phyloP scores from a whole-genome alignment of 2,329 filamentous ascomycete species.

The Helminthosporium solani region DNA sequence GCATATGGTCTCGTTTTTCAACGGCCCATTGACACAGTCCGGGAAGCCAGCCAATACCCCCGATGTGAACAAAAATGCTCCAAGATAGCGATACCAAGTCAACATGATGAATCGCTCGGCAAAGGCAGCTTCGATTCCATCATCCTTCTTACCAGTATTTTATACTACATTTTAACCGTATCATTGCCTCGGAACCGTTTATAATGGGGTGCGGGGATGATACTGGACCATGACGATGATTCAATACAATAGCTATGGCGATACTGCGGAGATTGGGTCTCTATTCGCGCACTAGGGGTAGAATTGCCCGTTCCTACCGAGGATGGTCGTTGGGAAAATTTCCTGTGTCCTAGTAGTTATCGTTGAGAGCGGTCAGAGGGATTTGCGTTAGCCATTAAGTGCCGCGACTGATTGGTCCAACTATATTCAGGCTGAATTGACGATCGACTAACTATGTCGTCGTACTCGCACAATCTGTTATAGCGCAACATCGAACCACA shows the following conservation, averaged over 20 bases:
- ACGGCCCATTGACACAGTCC: constrained; percentile 54
- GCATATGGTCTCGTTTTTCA: constrained; percentile 55
- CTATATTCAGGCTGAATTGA: constrained; percentile 27
- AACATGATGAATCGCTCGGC: constrained; percentile 9
- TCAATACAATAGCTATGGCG: too few species aligned
- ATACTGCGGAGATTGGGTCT: too few species aligned
- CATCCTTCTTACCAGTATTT: background rate
- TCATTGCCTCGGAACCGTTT: constrained; percentile 1
- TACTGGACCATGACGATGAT: constrained; percentile 16
- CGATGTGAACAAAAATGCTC: background rate
- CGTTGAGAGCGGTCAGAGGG: constrained; percentile 23
- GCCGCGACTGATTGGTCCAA: constrained; percentile 11
- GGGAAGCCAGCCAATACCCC: constrained; percentile 44
- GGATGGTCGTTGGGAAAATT: constrained; percentile 7
- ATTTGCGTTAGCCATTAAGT: constrained; percentile 11
- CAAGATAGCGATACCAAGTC: constrained; percentile 9
- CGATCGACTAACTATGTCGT: too few species aligned
- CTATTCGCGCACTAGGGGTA: too few species aligned
- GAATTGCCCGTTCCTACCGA: too few species aligned
- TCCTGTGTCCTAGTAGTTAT: too few species aligned
- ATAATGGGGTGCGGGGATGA: constrained; percentile 7
- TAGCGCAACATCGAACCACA: too few species aligned
- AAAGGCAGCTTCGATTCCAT: background rate
- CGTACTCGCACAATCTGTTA: background rate
- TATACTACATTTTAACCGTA: constrained; percentile 22